Conservation (phyloP, 345 rosid species). For the Citrus maxima region DNA sequence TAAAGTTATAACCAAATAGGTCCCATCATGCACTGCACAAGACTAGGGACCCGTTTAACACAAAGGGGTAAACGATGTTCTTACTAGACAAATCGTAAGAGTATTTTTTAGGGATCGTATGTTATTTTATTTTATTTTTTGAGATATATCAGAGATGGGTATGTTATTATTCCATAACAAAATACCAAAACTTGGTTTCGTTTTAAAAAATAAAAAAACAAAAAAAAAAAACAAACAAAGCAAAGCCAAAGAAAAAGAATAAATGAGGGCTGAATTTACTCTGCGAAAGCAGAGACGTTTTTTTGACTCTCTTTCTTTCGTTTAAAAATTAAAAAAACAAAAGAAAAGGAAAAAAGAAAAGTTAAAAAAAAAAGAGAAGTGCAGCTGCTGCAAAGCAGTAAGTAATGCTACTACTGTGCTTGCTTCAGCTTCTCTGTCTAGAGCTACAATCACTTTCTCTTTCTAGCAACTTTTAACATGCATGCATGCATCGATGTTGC, state of each 20-base stretch:
- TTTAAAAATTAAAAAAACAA: neutral
- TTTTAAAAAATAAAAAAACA: neutral
- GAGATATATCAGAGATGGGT: no score
- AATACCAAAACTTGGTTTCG: neutral
- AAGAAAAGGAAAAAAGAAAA: neutral
- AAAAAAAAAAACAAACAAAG: neutral
- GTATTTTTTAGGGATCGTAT: neutral
- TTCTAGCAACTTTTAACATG: neutral
- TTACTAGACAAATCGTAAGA: no score
- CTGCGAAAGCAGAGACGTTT: neutral
- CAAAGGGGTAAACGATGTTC: neutral
- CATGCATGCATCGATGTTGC: neutral
- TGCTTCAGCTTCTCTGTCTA: neutral
- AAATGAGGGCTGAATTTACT: slow-evolving; percentile 9
- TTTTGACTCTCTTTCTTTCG: neutral
- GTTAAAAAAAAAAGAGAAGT: neutral
- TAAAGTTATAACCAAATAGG: no score
- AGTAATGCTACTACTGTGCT: neutral
- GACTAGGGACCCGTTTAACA: neutral
- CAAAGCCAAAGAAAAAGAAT: neutral
- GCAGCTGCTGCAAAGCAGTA: neutral
- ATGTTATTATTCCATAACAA: neutral
- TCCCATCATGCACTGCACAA: no score
- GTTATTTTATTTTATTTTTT: no score
- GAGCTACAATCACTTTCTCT: neutral